phyloP scores from a whole-genome alignment of 2,329 filamentous ascomycete species.

The Apiospora sp. region DNA sequence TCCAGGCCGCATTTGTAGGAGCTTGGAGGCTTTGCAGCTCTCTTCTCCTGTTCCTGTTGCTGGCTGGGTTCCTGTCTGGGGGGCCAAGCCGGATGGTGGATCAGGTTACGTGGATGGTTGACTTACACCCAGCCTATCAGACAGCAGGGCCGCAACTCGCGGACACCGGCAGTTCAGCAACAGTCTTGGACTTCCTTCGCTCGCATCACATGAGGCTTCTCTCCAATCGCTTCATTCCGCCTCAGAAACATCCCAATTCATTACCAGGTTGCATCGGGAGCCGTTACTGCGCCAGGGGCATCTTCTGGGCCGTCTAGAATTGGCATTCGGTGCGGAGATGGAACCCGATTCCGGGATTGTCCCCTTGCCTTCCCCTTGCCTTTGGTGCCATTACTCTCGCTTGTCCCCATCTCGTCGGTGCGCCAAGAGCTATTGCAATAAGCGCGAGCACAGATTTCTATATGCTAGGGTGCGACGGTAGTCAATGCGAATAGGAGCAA shows the following conservation, averaged over 20 bases:
- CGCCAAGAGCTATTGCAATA: constrained; percentile 7
- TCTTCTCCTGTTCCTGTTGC: constrained; percentile 16
- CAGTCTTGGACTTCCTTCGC: neutral
- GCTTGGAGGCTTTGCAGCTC: neutral
- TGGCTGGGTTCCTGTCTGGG: neutral
- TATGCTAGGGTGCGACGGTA: neutral
- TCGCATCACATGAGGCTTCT: neutral
- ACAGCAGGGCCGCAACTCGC: constrained; percentile 2
- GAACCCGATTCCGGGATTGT: neutral
- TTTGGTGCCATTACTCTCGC: constrained; percentile 8
- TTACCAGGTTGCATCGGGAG: constrained; percentile 13
- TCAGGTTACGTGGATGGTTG: constrained; percentile 12
- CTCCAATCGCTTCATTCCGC: neutral
- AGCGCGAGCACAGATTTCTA: neutral
- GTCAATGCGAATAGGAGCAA: constrained; percentile 12
- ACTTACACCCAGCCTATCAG: neutral
- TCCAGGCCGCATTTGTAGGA: neutral
- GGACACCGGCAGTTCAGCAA: constrained; percentile 13
- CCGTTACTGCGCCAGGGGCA: constrained; percentile 2
- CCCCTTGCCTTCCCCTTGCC: constrained; percentile 4
- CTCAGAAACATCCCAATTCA: constrained; percentile 6
- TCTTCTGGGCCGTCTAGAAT: neutral
- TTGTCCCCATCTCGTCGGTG: constrained; percentile 6
- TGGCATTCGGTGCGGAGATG: constrained; percentile 18
- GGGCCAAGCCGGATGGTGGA: constrained; percentile 5